A percentile compares a stretch with the other conserved stretches of the same genome.
Conservation (phyloP, 192 early-diverging fungal species). For the Lobosporangium transversale region DNA sequence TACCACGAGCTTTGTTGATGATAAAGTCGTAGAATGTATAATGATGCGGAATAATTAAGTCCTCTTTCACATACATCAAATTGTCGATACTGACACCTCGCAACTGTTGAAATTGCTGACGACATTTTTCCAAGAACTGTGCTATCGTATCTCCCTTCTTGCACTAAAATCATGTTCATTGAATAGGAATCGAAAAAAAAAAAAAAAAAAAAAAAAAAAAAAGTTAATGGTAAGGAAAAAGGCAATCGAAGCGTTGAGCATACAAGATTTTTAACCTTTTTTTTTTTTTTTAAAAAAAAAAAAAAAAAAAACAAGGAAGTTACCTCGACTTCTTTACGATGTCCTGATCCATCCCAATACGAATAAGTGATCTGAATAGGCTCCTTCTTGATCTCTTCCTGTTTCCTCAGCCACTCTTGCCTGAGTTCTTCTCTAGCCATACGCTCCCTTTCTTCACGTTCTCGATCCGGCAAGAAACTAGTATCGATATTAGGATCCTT, state of each 20-base stretch:
- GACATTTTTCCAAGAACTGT: slow-evolving; percentile 86
- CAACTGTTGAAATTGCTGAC: slow-evolving; percentile 84
- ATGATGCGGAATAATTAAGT: slow-evolving; percentile 95
- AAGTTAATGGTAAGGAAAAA: no score
- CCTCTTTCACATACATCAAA: slow-evolving; percentile 93
- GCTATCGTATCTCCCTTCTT: slow-evolving; percentile 88
- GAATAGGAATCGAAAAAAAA: background rate
- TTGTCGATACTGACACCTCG: slow-evolving; percentile 84
- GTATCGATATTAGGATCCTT: slow-evolving; percentile 95
- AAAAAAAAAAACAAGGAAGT: background rate
- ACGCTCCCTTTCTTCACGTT: slow-evolving; percentile 84
- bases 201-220: background rate
- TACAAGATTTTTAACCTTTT: background rate
- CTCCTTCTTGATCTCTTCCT: slow-evolving; percentile 88
- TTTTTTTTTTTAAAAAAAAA: background rate
- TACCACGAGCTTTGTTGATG: slow-evolving; percentile 93
- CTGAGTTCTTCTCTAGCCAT: slow-evolving; percentile 77
- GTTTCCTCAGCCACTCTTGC: slow-evolving; percentile 83
- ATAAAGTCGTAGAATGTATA: slow-evolving; percentile 96
- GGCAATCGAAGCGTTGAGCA: no score
- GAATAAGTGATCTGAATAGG: slow-evolving; percentile 88
- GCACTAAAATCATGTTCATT: slow-evolving; percentile 63
- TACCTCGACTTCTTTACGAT: slow-evolving; percentile 82
- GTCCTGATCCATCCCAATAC: slow-evolving; percentile 97
- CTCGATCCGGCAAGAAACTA: slow-evolving; percentile 89